Percentiles rank a stretch among this genome's conserved stretches.
These are phyloP conservation scores for Nelumbo lutea DNA, from an alignment of 164 flowering plant genomes.

Conservation along the genomic window DNA sequence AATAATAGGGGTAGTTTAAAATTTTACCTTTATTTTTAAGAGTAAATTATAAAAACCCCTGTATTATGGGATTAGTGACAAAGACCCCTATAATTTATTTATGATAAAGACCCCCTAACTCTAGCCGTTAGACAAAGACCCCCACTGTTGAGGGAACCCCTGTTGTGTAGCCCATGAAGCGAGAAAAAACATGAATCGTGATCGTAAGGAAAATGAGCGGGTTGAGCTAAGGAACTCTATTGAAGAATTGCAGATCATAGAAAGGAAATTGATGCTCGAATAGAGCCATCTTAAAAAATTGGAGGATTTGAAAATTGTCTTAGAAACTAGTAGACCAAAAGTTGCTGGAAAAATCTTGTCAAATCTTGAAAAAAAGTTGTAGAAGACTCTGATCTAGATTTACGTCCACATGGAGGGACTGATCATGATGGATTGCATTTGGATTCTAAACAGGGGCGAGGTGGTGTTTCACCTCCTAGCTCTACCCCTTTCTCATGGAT, in stretches of 20 bases:
- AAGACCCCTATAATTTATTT: too few relatives aligned
- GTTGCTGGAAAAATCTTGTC: slow-evolving; percentile 20
- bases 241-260: slow-evolving; percentile 73
- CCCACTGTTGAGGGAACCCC: too few relatives aligned
- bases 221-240: slow-evolving; percentile 60
- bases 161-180: too few relatives aligned
- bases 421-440: slow-evolving; percentile 17
- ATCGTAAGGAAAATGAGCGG: slow-evolving; percentile 71
- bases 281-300: slow-evolving; percentile 48
- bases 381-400: slow-evolving; percentile 16
- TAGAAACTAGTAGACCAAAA: slow-evolving; percentile 32
- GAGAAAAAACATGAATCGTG: slow-evolving; percentile 44
- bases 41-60: too few relatives aligned
- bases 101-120: too few relatives aligned
- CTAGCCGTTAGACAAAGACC: too few relatives aligned
- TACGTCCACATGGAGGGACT: slow-evolving; percentile 10
- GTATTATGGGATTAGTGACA: too few relatives aligned
- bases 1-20: too few relatives aligned
- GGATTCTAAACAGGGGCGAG: slow-evolving; percentile 20
- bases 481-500: slow-evolving; percentile 67
- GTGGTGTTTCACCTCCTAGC: slow-evolving; percentile 29
- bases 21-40: too few relatives aligned
- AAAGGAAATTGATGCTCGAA: slow-evolving; percentile 53
- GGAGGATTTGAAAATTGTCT: slow-evolving; percentile 46
- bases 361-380: slow-evolving; percentile 14